Evolutionary conservation across 2,329 filamentous ascomycete genomes (phyloP).

Genomic region (Pyrenophora graminea): DNA sequence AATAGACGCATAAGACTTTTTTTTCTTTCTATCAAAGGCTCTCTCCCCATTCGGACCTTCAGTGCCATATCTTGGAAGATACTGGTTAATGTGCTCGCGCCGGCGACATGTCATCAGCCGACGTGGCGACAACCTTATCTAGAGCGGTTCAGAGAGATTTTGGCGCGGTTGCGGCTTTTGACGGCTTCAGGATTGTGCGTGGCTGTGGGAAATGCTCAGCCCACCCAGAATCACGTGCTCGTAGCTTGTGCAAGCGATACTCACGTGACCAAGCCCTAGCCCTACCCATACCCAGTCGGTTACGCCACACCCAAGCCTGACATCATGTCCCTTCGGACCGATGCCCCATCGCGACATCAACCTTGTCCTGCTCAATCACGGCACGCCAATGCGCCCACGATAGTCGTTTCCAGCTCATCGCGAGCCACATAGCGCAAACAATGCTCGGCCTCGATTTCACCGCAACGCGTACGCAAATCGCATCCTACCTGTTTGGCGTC

Average conservation of each 20-base stretch:
- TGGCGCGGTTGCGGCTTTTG: too few species aligned
- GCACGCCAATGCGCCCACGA: conserved; percentile 19
- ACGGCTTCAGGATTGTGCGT: too few species aligned
- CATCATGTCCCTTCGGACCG: conserved; percentile 13
- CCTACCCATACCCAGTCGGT: not conserved
- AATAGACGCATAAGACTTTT: too few species aligned
- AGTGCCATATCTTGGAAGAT: too few species aligned
- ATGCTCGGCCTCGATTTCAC: conserved; percentile 55
- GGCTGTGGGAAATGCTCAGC: not conserved
- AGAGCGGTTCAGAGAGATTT: too few species aligned
- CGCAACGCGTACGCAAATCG: conserved; percentile 60
- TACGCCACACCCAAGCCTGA: not conserved
- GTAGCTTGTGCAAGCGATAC: not conserved
- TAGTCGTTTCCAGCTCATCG: conserved; percentile 23
- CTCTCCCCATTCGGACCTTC: too few species aligned
- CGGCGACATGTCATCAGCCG: too few species aligned
- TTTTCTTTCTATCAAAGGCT: too few species aligned
- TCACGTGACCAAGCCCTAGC: conserved; percentile 5
- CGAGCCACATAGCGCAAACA: conserved; percentile 24
- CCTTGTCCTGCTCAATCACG: not conserved
- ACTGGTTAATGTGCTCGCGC: too few species aligned
- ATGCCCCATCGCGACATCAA: conserved; percentile 10
- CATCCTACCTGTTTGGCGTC: conserved; percentile 78
- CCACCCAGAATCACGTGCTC: not conserved
- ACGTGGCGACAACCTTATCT: too few species aligned